A percentile compares a stretch with the other conserved stretches of the same genome.
phyloP scores from a whole-genome alignment of 2,329 filamentous ascomycete genomes.

The Ceratocystis lukuohia region DNA sequence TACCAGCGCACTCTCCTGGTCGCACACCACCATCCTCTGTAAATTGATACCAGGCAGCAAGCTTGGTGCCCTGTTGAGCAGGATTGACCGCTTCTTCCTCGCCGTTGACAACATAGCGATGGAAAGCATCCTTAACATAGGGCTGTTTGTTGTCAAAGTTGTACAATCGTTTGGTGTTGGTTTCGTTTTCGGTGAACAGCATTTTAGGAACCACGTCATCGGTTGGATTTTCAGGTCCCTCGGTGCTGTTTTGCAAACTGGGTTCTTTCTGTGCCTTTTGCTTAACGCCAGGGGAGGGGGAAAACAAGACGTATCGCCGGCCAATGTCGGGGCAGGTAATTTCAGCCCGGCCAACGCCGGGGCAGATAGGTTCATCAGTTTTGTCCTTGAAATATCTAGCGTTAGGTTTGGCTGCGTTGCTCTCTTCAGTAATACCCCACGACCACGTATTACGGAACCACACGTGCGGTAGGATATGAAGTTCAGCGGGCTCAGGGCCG shows the following conservation, averaged over 20 bases:
- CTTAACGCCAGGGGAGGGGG: constrained; percentile 73
- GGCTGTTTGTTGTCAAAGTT: constrained; percentile 62
- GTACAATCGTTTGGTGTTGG: constrained; percentile 69
- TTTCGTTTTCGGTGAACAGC: constrained; percentile 92
- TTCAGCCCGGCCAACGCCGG: constrained; percentile 53
- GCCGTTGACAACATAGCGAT: constrained; percentile 69
- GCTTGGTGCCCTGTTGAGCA: constrained; percentile 67
- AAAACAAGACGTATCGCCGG: constrained; percentile 69
- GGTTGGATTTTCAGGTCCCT: constrained; percentile 27
- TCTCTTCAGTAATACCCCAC: constrained; percentile 67
- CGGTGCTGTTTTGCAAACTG: constrained; percentile 24
- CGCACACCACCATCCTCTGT: constrained; percentile 77
- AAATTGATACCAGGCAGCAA: constrained; percentile 82
- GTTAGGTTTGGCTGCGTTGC: constrained; percentile 75
- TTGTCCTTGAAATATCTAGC: constrained; percentile 46
- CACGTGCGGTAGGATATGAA: constrained; percentile 87
- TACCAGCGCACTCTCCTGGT: constrained; percentile 82
- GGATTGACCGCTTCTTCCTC: constrained; percentile 76
- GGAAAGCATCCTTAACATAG: constrained; percentile 93
- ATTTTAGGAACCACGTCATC: constrained; percentile 75
- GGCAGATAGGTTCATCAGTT: constrained; percentile 29
- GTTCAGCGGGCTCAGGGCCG: constrained; percentile 73
- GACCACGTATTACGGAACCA: constrained; percentile 98
- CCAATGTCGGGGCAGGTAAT: constrained; percentile 52
- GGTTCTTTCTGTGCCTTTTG: no score